Evolutionary conservation across 2,329 filamentous ascomycete species (phyloP).

Genomic region (Fusarium napiforme): DNA sequence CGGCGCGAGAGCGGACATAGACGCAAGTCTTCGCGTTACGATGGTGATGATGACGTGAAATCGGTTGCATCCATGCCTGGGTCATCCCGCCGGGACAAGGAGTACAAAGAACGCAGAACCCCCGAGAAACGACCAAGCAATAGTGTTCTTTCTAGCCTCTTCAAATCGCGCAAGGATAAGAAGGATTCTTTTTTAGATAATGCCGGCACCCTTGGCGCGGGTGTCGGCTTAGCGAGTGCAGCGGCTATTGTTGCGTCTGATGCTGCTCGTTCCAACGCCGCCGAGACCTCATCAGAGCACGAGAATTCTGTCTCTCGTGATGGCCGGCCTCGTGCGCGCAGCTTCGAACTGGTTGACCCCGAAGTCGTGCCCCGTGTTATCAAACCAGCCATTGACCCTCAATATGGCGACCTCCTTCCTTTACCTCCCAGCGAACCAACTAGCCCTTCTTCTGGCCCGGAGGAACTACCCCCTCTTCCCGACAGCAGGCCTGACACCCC

Average conservation of each 20-base stretch:
- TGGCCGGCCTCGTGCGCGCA: conserved; percentile 37
- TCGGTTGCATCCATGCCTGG: conserved; percentile 56
- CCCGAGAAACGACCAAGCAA: conserved; percentile 54
- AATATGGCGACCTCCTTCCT: conserved; percentile 72
- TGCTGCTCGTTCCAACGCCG: conserved; percentile 58
- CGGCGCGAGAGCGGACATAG: conserved; percentile 50
- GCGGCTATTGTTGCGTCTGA: conserved; percentile 55
- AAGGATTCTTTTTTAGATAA: conserved; percentile 77
- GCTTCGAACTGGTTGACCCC: conserved; percentile 60
- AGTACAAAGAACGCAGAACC: conserved; percentile 44
- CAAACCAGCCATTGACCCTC: conserved; percentile 73
- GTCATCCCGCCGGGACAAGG: conserved; percentile 50
- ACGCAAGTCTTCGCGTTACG: conserved; percentile 51
- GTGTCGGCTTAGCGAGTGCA: conserved; percentile 71
- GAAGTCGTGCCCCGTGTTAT: conserved; percentile 68
- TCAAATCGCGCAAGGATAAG: conserved; percentile 57
- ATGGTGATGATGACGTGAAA: conserved; percentile 61
- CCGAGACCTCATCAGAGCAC: conserved; percentile 55
- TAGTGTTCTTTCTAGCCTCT: conserved; percentile 61
- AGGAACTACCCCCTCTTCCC: conserved; percentile 64
- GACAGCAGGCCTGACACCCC: conserved; percentile 70
- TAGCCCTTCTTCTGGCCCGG: conserved; percentile 55
- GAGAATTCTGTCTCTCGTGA: conserved; percentile 47
- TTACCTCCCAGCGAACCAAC: conserved; percentile 69
- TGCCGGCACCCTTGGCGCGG: conserved; percentile 76